These are phyloP conservation scores for Fusarium sp. DNA, from an alignment of 2,329 filamentous ascomycete species.

Conservation along the genomic window DNA sequence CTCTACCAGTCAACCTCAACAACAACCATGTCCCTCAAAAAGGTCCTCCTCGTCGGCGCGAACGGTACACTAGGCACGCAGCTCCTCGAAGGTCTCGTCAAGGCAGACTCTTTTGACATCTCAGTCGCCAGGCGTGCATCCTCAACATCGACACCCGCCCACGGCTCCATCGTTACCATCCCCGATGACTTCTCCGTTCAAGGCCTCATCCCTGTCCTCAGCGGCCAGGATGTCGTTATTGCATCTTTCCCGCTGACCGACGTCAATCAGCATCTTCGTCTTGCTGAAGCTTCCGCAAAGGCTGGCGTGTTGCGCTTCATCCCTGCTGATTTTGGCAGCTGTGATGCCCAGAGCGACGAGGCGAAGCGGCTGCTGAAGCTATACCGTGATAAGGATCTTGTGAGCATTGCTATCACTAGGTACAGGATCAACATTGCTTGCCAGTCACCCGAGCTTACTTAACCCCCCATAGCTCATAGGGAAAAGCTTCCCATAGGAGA, in stretches of 20 bases:
- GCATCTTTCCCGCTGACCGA: conserved; percentile 52
- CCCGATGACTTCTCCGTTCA: conserved; percentile 45
- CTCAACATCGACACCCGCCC: conserved; percentile 44
- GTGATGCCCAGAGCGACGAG: conserved; percentile 50
- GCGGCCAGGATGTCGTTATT: conserved; percentile 66
- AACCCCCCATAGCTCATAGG: too few species aligned
- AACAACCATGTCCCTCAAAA: conserved; percentile 42
- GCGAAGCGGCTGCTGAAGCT: conserved; percentile 46
- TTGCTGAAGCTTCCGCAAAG: conserved; percentile 66
- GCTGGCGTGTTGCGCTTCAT: conserved; percentile 70
- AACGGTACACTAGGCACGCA: conserved; percentile 53
- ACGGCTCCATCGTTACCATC: conserved; percentile 41
- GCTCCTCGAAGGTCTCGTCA: conserved; percentile 51
- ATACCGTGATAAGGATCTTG: conserved; percentile 49
- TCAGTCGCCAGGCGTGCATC: conserved; percentile 62
- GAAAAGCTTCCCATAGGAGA: too few species aligned
- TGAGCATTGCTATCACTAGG: too few species aligned
- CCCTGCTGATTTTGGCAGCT: conserved; percentile 65
- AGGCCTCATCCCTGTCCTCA: conserved; percentile 57
- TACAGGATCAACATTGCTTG: too few species aligned
- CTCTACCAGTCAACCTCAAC: not conserved
- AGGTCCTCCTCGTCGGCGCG: conserved; percentile 49
- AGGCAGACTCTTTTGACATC: conserved; percentile 56
- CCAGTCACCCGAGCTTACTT: too few species aligned
- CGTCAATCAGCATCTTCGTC: conserved; percentile 54